Percentiles rank a stretch among this genome's conserved stretches.
Evolutionary conservation across 1,284 basidiomycete genomes (phyloP).

Genomic region (Chalciporus piperatoides): DNA sequence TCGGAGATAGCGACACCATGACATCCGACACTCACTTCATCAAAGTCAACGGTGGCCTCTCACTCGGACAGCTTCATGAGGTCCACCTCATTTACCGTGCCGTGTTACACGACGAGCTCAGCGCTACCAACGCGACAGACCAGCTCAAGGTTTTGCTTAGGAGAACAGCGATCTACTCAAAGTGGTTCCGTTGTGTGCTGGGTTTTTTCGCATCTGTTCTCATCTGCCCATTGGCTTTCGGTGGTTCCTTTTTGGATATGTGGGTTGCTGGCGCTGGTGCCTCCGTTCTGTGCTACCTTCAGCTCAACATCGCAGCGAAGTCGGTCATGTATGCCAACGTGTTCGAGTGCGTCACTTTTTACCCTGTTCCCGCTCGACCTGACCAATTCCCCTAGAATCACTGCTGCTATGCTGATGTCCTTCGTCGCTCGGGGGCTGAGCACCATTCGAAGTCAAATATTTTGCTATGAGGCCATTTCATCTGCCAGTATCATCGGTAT

Average conservation of each 20-base stretch:
- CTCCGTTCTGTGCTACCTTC: constrained; percentile 62
- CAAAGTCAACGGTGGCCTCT: constrained; percentile 69
- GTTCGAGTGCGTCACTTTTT: constrained; percentile 66
- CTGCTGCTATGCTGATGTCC: constrained; percentile 76
- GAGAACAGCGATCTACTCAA: constrained; percentile 57
- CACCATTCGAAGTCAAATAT: constrained; percentile 67
- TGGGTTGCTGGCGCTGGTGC: constrained; percentile 71
- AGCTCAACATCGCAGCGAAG: constrained; percentile 67
- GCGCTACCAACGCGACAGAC: constrained; percentile 64
- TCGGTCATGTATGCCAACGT: constrained; percentile 82
- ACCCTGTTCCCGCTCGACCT: constrained; percentile 12
- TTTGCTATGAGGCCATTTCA: constrained; percentile 86
- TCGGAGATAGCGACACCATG: constrained; percentile 74
- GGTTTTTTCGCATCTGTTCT: constrained; percentile 69
- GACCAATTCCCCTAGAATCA: constrained; percentile 53
- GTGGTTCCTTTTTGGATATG: constrained; percentile 81
- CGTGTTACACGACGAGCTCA: constrained; percentile 83
- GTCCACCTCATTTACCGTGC: constrained; percentile 73
- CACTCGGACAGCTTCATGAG: constrained; percentile 72
- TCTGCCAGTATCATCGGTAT: constrained; percentile 80
- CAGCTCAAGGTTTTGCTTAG: constrained; percentile 48
- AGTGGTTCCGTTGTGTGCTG: constrained; percentile 56
- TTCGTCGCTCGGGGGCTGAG: constrained; percentile 77
- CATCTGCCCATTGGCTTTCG: constrained; percentile 81
- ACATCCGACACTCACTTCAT: constrained; percentile 81